Evolutionary conservation across 192 early-diverging fungal genomes (phyloP).

Genomic region (Entomortierella parvispora): DNA sequence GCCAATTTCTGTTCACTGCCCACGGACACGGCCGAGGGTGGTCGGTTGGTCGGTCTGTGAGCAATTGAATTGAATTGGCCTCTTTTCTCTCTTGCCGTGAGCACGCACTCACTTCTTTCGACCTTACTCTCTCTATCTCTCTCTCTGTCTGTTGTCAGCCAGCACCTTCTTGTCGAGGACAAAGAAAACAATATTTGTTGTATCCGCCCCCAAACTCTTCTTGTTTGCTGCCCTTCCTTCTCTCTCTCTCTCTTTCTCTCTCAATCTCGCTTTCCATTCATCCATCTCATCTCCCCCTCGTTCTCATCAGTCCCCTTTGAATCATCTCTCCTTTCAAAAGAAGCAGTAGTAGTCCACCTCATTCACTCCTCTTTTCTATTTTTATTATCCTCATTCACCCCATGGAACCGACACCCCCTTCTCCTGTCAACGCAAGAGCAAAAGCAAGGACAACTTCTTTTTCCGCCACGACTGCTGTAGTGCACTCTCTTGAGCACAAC

Average conservation of each 20-base stretch:
- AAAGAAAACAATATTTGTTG: background rate
- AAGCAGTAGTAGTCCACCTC: background rate
- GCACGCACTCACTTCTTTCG: too few species aligned
- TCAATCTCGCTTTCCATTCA: conserved; percentile 10
- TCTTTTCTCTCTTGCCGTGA: too few species aligned
- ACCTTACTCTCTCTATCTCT: too few species aligned
- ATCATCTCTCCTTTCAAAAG: background rate
- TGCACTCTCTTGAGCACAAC: background rate
- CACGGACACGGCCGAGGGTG: too few species aligned
- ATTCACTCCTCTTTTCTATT: background rate
- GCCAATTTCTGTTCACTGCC: too few species aligned
- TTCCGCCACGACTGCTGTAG: background rate
- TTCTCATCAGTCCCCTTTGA: background rate
- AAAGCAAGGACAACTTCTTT: background rate
- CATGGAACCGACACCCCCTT: background rate
- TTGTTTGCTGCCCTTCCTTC: background rate
- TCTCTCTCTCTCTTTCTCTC: conserved; percentile 11
- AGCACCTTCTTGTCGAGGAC: too few species aligned
- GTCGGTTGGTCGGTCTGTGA: too few species aligned
- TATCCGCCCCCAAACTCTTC: background rate
- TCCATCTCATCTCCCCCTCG: background rate
- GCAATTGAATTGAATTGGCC: too few species aligned
- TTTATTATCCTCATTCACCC: background rate
- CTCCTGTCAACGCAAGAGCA: background rate
- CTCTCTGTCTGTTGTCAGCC: too few species aligned